Evolutionary conservation across 2,329 filamentous ascomycete genomes (phyloP), one percentile per base, ranked within the genome.

Genomic region (Pseudocercospora fuligena): DNA sequence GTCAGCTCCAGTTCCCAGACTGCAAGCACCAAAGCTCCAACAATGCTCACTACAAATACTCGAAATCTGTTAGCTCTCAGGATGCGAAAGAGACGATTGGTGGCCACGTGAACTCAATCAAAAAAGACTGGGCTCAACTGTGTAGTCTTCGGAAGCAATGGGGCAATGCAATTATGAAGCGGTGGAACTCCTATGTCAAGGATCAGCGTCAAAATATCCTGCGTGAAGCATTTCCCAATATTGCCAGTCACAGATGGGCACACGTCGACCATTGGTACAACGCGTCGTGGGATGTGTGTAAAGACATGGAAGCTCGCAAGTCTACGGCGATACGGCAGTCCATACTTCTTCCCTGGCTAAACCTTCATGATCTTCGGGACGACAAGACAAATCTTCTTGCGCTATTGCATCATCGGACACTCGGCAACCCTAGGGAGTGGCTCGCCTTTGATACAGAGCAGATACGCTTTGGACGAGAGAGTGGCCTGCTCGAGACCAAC

Each of bases 401-500:
- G n/a, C 46, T 62, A 9, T 19, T 62, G 12, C 46, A 62, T 36
- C 47, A 54, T 9, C 60, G 60, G 16, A 40, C 11, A 9, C 6
- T 14, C 33, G 29, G 53, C 36, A 14, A n/a, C 1, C 60, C 60
- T 25, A 5, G 7, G 19, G 9, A 43, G 3, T 62, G 60, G 60
- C 27, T 49, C n/a, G 40, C 21, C 31, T 27, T 33, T n/a, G 60
- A 62, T 54, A 27, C 21, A 25, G n/a, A 46, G 60, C 11, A 19
- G 5, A 54, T 47, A n/a, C 25, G 16, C 8, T 56, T 40, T 36
- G 64, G 64, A n/a, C 59, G 64, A 16, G 19, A 27, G 1, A 59
- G 11, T 19, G 60, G 60, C n/a, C 27, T 62, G 59, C 64, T 66
- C 1, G 53, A n/a, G 9, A 62, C 36, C 49, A 23, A 27, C n/a